Evolutionary conservation across 2,329 filamentous ascomycete genomes (phyloP).

Genomic region (Lachnellula willkommii): DNA sequence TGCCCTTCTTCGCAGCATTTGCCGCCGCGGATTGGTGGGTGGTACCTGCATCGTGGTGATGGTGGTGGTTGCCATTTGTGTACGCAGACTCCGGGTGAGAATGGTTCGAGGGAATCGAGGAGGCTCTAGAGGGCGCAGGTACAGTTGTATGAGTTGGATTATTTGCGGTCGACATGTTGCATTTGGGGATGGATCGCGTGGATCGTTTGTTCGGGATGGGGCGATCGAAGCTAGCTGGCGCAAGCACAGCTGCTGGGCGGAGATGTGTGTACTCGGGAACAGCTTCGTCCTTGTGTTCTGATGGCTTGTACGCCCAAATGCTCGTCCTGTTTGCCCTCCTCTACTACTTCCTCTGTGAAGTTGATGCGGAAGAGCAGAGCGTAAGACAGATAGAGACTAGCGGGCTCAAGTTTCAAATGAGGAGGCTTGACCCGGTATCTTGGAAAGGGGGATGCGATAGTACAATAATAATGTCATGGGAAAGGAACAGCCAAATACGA

Average conservation of each 20-base stretch:
- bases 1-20: slow-evolving; percentile 65
- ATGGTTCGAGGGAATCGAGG: slow-evolving; percentile 26
- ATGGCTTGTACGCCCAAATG: not conserved
- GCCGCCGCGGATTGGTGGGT: slow-evolving; percentile 45
- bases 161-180: slow-evolving; percentile 31
- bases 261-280: slow-evolving; percentile 8
- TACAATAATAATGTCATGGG: not conserved
- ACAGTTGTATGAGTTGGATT: slow-evolving; percentile 36
- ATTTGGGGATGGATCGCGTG: not conserved
- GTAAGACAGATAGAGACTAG: slow-evolving; percentile 10
- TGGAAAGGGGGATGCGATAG: not conserved
- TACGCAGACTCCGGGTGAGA: slow-evolving; percentile 26
- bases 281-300: slow-evolving; percentile 7
- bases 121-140: slow-evolving; percentile 27
- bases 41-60: slow-evolving; percentile 36
- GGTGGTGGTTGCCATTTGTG: slow-evolving; percentile 35
- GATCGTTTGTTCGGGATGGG: not conserved
- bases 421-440: not conserved
- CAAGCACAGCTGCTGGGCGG: slow-evolving; percentile 17
- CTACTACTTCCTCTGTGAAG: slow-evolving; percentile 7
- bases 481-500: no score
- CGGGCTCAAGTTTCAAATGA: slow-evolving; percentile 9
- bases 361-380: slow-evolving; percentile 10
- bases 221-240: slow-evolving; percentile 18
- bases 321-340: slow-evolving; percentile 6